A percentile compares a stretch with the other conserved stretches of the same genome.
Evolutionary conservation across 139 green algal species (phyloP).

Genomic region (Microglena sp.): DNA sequence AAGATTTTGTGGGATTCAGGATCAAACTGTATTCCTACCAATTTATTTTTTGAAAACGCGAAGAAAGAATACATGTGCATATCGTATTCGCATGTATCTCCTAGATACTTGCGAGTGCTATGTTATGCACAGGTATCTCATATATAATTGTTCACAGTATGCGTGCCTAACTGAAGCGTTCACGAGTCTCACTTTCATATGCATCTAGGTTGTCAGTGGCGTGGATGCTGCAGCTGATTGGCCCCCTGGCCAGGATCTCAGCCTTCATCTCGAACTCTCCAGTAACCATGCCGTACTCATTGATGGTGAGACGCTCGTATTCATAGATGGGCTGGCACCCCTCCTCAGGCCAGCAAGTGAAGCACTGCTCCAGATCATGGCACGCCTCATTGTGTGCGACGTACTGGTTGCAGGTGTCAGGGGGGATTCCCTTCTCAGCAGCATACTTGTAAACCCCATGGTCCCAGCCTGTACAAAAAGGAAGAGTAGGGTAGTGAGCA

Average conservation of each 20-base stretch:
- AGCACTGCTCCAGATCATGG: slow-evolving; percentile 58
- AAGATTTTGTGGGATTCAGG: too few species aligned
- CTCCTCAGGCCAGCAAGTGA: slow-evolving; percentile 36
- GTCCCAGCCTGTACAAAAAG: too few species aligned
- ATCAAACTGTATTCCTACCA: too few species aligned
- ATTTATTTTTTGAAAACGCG: too few species aligned
- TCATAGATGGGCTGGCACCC: slow-evolving; percentile 40
- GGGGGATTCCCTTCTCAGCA: slow-evolving; percentile 49
- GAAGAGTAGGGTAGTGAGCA: too few species aligned
- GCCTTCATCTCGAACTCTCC: slow-evolving; percentile 62
- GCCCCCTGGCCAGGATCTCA: slow-evolving; percentile 72
- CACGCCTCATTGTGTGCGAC: slow-evolving; percentile 51
- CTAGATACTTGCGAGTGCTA: too few species aligned
- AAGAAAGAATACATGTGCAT: too few species aligned
- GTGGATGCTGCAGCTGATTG: slow-evolving; percentile 77
- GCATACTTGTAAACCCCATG: slow-evolving; percentile 51
- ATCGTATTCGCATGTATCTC: too few species aligned
- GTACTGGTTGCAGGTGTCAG: slow-evolving; percentile 86
- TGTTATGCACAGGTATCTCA: too few species aligned
- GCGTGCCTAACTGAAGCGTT: too few species aligned
- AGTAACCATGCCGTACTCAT: slow-evolving; percentile 60
- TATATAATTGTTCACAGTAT: too few species aligned
- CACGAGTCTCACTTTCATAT: too few species aligned
- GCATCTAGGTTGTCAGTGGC: slow-evolving; percentile 61
- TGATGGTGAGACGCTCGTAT: slow-evolving; percentile 52